These are phyloP conservation scores for Puccinia triticina DNA, from an alignment of 1,284 basidiomycete genomes.

Conservation along the genomic window DNA sequence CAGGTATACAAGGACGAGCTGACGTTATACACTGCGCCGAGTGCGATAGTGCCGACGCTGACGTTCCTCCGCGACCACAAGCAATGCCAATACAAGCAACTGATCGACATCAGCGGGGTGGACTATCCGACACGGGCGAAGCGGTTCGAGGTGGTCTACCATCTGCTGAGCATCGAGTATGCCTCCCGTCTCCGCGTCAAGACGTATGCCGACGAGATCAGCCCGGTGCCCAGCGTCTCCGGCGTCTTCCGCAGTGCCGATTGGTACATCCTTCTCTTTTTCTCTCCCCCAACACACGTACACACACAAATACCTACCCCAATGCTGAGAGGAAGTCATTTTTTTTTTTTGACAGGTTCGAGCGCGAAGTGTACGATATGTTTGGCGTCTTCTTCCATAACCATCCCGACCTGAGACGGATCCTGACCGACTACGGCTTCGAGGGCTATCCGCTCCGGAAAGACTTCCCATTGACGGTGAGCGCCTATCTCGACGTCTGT, in stretches of 20 bases:
- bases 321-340: not conserved
- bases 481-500: conserved; percentile 21
- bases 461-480: conserved; percentile 88
- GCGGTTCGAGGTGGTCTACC: conserved; percentile 97
- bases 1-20: conserved; percentile 93
- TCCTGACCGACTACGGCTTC: conserved; percentile 98
- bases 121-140: conserved; percentile 92
- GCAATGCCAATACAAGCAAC: conserved; percentile 89
- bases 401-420: conserved; percentile 93
- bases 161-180: conserved; percentile 79
- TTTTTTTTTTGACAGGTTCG: conserved; percentile 65
- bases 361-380: conserved; percentile 97
- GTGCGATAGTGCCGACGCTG: conserved; percentile 79
- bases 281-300: not conserved
- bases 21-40: conserved; percentile 82
- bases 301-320: not conserved
- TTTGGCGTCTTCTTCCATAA: conserved; percentile 95
- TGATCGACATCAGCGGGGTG: conserved; percentile 91
- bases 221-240: conserved; percentile 82
- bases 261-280: conserved; percentile 65
- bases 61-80: conserved; percentile 95
- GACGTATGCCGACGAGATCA: conserved; percentile 95
- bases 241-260: conserved; percentile 87
- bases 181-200: conserved; percentile 86
- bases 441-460: conserved; percentile 97